Percentiles rank a stretch among this genome's conserved stretches.
phyloP scores from a whole-genome alignment of 768 basidiomycete species.

The Nidularia pulvinata region DNA sequence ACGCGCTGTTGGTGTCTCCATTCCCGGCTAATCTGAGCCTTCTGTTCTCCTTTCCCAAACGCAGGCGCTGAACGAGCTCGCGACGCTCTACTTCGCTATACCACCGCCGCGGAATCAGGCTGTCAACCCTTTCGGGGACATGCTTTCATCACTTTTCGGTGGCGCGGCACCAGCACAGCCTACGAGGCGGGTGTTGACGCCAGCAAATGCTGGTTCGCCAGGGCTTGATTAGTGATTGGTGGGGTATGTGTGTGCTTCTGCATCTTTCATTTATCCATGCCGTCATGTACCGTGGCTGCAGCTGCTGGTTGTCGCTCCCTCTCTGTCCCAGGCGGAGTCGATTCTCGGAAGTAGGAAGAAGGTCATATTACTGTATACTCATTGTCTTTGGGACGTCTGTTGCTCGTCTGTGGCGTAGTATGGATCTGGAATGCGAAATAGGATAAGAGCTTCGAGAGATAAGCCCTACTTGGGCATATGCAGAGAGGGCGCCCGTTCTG shows the following conservation, averaged over 20 bases:
- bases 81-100: slow-evolving; percentile 83
- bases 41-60: not conserved
- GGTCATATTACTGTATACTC: not conserved
- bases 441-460: too few species aligned
- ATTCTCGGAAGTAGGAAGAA: not conserved
- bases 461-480: too few species aligned
- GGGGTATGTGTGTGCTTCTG: not conserved
- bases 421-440: too few species aligned
- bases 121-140: slow-evolving; percentile 83
- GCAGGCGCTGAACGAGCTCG: slow-evolving; percentile 70
- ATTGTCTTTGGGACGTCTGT: not conserved
- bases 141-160: slow-evolving; percentile 89
- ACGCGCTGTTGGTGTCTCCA: not conserved
- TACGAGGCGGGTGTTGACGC: slow-evolving; percentile 43
- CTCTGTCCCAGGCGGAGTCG: not conserved
- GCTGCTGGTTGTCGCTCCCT: not conserved
- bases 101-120: slow-evolving; percentile 72
- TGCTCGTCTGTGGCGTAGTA: not conserved
- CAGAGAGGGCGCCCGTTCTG: too few species aligned
- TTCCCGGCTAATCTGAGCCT: not conserved
- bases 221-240: slow-evolving; percentile 39
- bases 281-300: not conserved
- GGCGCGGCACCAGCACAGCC: slow-evolving; percentile 47
- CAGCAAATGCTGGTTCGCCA: slow-evolving; percentile 28
- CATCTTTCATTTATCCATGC: not conserved